Evolutionary conservation across 306 rosid species (phyloP).

Genomic region (Lathyrus oleraceus): DNA sequence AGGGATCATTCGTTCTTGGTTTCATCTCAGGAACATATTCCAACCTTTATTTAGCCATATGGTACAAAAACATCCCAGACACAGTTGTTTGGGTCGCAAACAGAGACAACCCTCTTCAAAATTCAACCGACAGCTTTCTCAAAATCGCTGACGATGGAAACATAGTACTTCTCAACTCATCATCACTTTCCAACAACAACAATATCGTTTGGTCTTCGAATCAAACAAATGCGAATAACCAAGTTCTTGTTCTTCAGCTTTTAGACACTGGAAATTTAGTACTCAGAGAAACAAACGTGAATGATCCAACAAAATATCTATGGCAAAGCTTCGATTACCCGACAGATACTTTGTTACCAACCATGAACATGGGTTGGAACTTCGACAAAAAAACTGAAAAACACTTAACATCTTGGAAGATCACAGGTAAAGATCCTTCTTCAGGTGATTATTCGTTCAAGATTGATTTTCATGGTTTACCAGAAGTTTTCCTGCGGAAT

Average conservation of each 20-base stretch:
- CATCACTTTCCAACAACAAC: neutral
- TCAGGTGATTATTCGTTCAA: conserved; percentile 52
- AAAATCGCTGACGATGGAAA: conserved; percentile 43
- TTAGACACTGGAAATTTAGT: conserved; percentile 65
- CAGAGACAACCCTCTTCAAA: conserved; percentile 60
- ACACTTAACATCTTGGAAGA: conserved; percentile 61
- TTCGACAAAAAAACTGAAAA: conserved; percentile 40
- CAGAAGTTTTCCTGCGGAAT: conserved; percentile 49
- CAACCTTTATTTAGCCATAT: conserved; percentile 52
- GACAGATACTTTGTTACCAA: conserved; percentile 62
- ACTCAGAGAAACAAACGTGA: conserved; percentile 37
- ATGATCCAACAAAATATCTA: conserved; percentile 30
- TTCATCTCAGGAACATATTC: conserved; percentile 42
- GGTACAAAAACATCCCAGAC: conserved; percentile 51
- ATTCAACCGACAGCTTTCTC: conserved; percentile 41
- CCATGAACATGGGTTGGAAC: conserved; percentile 75
- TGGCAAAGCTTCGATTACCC: conserved; percentile 89
- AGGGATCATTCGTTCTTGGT: conserved; percentile 51
- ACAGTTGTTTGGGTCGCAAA: conserved; percentile 79
- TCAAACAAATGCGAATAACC: conserved; percentile 32
- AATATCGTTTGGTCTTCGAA: conserved; percentile 52
- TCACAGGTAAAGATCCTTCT: conserved; percentile 48
- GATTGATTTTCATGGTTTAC: conserved; percentile 53
- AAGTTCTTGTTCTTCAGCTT: conserved; percentile 44
- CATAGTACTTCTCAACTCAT: conserved; percentile 40